Percentiles rank a stretch among this genome's conserved stretches.
Conservation (phyloP, 768 basidiomycete species). For the Russula lepida region DNA sequence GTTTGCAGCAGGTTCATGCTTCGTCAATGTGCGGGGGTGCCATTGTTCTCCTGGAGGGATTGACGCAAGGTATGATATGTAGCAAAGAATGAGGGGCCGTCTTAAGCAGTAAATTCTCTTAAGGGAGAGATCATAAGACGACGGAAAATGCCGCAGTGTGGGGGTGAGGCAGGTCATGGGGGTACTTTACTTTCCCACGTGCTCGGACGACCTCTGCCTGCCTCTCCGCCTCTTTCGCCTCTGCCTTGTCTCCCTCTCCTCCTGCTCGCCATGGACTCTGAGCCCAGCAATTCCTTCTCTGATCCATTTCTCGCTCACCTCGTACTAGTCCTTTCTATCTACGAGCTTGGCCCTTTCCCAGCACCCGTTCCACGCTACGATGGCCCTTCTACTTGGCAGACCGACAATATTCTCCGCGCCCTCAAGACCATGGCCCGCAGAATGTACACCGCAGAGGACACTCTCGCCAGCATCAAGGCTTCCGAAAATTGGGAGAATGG, state of each 20-base stretch:
- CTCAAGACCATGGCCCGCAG: not conserved
- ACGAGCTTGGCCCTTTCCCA: constrained; percentile 21
- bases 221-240: not conserved
- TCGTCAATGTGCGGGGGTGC: no score
- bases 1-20: no score
- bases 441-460: constrained; percentile 16
- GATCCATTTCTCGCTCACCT: constrained; percentile 21
- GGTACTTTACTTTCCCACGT: not conserved
- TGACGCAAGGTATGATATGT: no score
- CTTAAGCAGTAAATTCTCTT: no score
- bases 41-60: no score
- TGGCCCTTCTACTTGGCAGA: constrained; percentile 21
- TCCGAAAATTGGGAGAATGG: constrained; percentile 20
- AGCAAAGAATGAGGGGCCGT: no score
- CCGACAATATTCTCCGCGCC: not conserved
- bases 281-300: not conserved
- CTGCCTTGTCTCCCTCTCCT: not conserved
- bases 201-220: not conserved
- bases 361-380: constrained; percentile 20
- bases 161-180: not conserved
- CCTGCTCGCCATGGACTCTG: constrained; percentile 5
- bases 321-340: constrained; percentile 20
- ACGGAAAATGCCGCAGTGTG: not conserved
- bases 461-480: constrained; percentile 19
- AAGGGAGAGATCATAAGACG: no score